Percentiles rank a stretch among this genome's conserved stretches.
Conservation (phyloP, 2,329 filamentous ascomycete genomes). For the Diatrype stigma region DNA sequence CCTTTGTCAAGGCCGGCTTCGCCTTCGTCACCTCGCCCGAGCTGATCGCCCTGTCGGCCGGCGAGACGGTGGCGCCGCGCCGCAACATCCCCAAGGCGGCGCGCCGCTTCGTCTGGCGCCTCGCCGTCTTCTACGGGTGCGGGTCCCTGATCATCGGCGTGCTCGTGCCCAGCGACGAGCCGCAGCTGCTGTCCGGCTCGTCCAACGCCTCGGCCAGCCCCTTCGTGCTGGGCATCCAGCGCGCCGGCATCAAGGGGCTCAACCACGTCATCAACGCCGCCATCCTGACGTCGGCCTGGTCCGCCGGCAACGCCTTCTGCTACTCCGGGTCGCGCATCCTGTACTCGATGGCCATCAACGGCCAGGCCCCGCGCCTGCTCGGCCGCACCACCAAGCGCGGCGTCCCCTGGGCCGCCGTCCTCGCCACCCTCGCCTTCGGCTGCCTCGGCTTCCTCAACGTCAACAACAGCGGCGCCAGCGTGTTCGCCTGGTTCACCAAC, state of each 20-base stretch:
- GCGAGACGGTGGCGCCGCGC: slow-evolving; percentile 60
- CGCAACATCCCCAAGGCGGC: slow-evolving; percentile 64
- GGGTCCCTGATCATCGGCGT: slow-evolving; percentile 58
- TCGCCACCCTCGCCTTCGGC: slow-evolving; percentile 56
- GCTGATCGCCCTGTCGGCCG: slow-evolving; percentile 59
- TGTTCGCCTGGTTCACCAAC: slow-evolving; percentile 70
- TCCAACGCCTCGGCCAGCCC: slow-evolving; percentile 59
- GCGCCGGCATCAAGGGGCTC: slow-evolving; percentile 58
- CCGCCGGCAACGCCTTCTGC: slow-evolving; percentile 56
- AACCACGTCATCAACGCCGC: slow-evolving; percentile 66
- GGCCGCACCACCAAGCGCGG: slow-evolving; percentile 56
- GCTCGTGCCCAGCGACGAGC: slow-evolving; percentile 62
- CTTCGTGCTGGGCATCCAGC: slow-evolving; percentile 64
- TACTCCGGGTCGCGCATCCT: slow-evolving; percentile 68
- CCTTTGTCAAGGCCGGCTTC: slow-evolving; percentile 55
- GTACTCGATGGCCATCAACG: slow-evolving; percentile 62
- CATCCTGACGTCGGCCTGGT: slow-evolving; percentile 63
- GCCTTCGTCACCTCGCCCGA: slow-evolving; percentile 61
- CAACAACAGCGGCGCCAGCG: slow-evolving; percentile 55
- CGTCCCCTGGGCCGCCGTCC: slow-evolving; percentile 53
- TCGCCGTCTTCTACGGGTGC: slow-evolving; percentile 61
- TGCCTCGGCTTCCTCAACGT: slow-evolving; percentile 68
- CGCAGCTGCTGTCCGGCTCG: slow-evolving; percentile 51
- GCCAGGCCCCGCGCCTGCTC: slow-evolving; percentile 62
- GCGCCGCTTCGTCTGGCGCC: slow-evolving; percentile 56